These are phyloP conservation scores for Chytriomyces sp. DNA, from an alignment of 192 early-diverging fungal species.

Conservation along the genomic window DNA sequence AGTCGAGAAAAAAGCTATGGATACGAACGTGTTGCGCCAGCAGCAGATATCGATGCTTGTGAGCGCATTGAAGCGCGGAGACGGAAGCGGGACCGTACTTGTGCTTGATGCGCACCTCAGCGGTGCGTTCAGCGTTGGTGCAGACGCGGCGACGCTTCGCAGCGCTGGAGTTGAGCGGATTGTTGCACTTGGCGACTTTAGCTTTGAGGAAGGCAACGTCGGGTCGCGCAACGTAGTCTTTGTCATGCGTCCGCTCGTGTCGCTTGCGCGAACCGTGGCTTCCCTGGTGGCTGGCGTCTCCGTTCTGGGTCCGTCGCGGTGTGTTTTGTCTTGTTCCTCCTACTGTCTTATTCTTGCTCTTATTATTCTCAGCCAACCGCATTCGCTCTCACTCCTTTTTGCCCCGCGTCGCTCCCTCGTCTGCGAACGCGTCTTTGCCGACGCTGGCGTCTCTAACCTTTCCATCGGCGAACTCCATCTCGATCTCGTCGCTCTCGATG, in stretches of 20 bases:
- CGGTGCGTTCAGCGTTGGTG: background rate
- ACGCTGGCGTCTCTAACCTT: constrained; percentile 86
- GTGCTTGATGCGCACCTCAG: constrained; percentile 1
- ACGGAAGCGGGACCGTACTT: too few species aligned
- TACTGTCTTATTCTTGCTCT: background rate
- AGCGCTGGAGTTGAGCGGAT: constrained; percentile 14
- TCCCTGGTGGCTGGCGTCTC: background rate
- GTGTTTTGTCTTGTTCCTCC: constrained; percentile 1
- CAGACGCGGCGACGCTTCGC: constrained; percentile 9
- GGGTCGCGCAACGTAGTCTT: background rate
- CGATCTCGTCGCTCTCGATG: constrained; percentile 88
- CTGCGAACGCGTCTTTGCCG: constrained; percentile 93
- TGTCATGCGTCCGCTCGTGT: background rate
- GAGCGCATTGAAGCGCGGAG: too few species aligned
- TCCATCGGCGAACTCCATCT: constrained; percentile 79
- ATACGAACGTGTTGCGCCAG: too few species aligned
- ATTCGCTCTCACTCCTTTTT: constrained; percentile 65
- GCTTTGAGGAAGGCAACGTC: background rate
- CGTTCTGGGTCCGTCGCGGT: background rate
- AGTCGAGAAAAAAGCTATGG: too few species aligned
- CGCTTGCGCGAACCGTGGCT: background rate
- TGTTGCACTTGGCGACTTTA: background rate
- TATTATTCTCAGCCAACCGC: background rate
- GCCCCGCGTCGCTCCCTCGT: constrained; percentile 86
- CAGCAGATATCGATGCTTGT: too few species aligned